Evolutionary conservation across 192 early-diverging fungal genomes (phyloP).

Genomic region (Funneliformis mosseae): DNA sequence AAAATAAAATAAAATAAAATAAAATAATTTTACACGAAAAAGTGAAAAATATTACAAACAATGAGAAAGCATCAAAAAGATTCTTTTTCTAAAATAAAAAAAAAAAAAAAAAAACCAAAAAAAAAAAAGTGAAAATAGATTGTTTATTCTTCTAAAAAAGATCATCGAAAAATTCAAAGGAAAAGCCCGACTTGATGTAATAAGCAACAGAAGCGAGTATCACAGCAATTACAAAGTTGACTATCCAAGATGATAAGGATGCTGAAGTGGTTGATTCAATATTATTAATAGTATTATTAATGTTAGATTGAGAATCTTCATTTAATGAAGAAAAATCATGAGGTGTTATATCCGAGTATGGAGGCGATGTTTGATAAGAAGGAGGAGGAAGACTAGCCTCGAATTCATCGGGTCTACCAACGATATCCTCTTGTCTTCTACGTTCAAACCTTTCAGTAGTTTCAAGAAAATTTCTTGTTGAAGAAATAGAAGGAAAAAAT

Average conservation of each 20-base stretch:
- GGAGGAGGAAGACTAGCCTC: not conserved
- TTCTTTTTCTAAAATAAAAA: not conserved
- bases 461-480: conserved; percentile 1
- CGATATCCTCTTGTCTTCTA: not conserved
- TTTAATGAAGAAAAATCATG: not conserved
- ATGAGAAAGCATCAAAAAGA: not conserved
- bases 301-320: not conserved
- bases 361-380: not conserved
- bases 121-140: not conserved
- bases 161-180: not conserved
- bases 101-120: not conserved
- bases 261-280: not conserved
- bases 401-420: not conserved
- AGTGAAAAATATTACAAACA: not conserved
- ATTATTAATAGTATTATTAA: not conserved
- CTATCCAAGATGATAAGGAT: not conserved
- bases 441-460: not conserved
- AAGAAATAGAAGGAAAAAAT: not conserved
- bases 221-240: not conserved
- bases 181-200: not conserved
- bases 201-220: no score
- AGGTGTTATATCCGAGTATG: not conserved
- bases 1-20: not conserved
- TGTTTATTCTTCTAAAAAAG: not conserved
- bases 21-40: not conserved